A percentile compares a stretch with the other conserved stretches of the same genome.
Evolutionary conservation across 2,329 filamentous ascomycete genomes (phyloP).

Genomic region (Botrytis porri): DNA sequence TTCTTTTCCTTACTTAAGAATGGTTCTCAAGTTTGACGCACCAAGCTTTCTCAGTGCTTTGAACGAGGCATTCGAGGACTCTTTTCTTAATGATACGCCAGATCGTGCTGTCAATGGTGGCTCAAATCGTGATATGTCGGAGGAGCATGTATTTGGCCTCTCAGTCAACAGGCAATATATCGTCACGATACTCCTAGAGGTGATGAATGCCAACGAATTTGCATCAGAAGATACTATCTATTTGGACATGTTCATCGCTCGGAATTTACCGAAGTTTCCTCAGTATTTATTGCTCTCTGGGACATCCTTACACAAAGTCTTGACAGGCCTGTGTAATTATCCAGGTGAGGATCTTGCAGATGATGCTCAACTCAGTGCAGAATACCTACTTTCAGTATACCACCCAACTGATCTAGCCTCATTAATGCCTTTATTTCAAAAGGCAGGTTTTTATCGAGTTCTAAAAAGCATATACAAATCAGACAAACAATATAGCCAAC

Average conservation of each 20-base stretch:
- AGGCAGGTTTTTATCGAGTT: constrained; percentile 85
- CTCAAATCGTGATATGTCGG: constrained; percentile 49
- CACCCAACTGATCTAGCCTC: constrained; percentile 77
- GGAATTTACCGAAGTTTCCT: constrained; percentile 93
- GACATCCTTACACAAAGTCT: constrained; percentile 75
- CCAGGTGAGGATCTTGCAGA: constrained; percentile 78
- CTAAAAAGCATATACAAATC: constrained; percentile 82
- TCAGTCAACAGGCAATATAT: constrained; percentile 90
- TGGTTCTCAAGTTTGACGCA: constrained; percentile 84
- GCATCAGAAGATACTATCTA: constrained; percentile 82
- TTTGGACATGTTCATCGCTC: constrained; percentile 96
- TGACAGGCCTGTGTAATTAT: constrained; percentile 80
- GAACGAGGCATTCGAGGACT: constrained; percentile 96
- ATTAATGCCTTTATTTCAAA: constrained; percentile 73
- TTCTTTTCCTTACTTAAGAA: constrained; percentile 79
- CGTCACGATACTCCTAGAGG: constrained; percentile 82
- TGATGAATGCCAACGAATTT: constrained; percentile 80
- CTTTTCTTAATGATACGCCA: constrained; percentile 79
- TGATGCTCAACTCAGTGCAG: constrained; percentile 93
- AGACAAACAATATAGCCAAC: constrained; percentile 74
- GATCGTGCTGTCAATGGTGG: constrained; percentile 59
- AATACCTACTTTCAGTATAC: constrained; percentile 91
- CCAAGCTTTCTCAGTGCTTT: constrained; percentile 91
- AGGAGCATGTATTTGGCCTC: constrained; percentile 64
- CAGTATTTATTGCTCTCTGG: constrained; percentile 92